Conservation (phyloP, 2,329 filamentous ascomycete genomes). For the Epichloe gansuensis region DNA sequence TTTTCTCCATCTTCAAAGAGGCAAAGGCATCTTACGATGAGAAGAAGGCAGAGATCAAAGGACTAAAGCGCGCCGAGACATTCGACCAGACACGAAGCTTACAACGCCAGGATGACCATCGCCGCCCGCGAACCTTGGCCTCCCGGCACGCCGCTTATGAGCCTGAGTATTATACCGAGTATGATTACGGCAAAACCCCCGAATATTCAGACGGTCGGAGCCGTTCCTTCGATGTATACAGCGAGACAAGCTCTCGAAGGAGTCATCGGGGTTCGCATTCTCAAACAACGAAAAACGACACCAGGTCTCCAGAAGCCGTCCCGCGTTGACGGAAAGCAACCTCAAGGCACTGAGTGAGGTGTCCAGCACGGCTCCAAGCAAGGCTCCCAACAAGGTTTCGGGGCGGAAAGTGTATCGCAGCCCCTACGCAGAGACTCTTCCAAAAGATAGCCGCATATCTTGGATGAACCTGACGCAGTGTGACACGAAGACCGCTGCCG, state of each 20-base stretch:
- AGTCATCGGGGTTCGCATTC: constrained; percentile 27
- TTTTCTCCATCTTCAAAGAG: constrained; percentile 84
- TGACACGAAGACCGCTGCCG: constrained; percentile 17
- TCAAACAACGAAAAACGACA: constrained; percentile 20
- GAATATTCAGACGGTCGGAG: constrained; percentile 24
- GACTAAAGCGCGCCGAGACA: constrained; percentile 51
- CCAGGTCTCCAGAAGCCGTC: constrained; percentile 18
- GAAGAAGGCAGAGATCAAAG: constrained; percentile 70
- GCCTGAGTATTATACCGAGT: constrained; percentile 19
- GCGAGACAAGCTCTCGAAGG: constrained; percentile 30
- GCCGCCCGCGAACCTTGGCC: constrained; percentile 1
- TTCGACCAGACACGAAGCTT: constrained; percentile 25
- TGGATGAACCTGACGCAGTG: constrained; percentile 16
- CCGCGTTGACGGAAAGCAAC: constrained; percentile 39
- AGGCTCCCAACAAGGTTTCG: constrained; percentile 16
- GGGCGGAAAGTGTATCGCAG: constrained; percentile 23
- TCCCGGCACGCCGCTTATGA: constrained; percentile 1
- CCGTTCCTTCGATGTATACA: constrained; percentile 17
- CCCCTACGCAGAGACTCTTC: constrained; percentile 23
- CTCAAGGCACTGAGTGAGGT: constrained; percentile 42
- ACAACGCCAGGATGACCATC: constrained; percentile 3
- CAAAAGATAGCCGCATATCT: constrained; percentile 31
- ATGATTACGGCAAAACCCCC: constrained; percentile 14
- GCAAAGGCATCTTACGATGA: constrained; percentile 80
- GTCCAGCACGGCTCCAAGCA: constrained; percentile 35